Evolutionary conservation across 106 monocot genomes (phyloP).

Genomic region (Dendrobium catenatum): DNA sequence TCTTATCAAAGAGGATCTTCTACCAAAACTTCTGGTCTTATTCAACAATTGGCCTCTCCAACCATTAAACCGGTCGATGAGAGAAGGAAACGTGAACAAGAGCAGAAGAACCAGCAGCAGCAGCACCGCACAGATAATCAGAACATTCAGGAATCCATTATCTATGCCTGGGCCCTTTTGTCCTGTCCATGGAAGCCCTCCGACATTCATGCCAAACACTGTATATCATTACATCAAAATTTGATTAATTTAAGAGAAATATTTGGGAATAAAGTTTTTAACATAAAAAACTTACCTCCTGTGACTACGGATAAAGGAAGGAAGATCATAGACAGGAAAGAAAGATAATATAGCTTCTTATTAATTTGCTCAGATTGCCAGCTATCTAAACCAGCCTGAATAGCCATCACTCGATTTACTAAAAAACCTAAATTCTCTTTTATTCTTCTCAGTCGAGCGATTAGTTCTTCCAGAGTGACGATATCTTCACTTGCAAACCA

Average conservation of each 20-base stretch:
- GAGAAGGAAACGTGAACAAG: constrained; percentile 37
- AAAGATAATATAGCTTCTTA: constrained; percentile 79
- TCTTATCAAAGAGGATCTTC: constrained; percentile 2
- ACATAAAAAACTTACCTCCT: constrained; percentile 38
- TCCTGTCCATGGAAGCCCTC: constrained; percentile 89
- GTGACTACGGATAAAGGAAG: constrained; percentile 92
- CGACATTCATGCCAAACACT: constrained; percentile 99
- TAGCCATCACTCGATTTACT: constrained; percentile 63
- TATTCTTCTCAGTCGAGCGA: constrained; percentile 66
- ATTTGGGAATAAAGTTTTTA: not conserved
- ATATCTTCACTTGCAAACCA: constrained; percentile 78
- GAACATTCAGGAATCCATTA: constrained; percentile 72
- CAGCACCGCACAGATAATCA: constrained; percentile 49
- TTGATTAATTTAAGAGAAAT: not conserved
- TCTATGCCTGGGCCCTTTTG: constrained; percentile 35
- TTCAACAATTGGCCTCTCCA: constrained; percentile 5
- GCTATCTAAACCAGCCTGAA: constrained; percentile 87
- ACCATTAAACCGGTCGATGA: not conserved
- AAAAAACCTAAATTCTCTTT: constrained; percentile 91
- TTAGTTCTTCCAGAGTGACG: constrained; percentile 65
- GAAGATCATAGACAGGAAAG: constrained; percentile 82
- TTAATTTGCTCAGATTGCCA: constrained; percentile 97
- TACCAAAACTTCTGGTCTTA: not conserved
- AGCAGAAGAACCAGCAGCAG: constrained; percentile 55
- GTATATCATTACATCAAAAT: constrained; percentile 6